Conservation (phyloP, 2,329 filamentous ascomycete genomes). For the Ceratocystis destructans region DNA sequence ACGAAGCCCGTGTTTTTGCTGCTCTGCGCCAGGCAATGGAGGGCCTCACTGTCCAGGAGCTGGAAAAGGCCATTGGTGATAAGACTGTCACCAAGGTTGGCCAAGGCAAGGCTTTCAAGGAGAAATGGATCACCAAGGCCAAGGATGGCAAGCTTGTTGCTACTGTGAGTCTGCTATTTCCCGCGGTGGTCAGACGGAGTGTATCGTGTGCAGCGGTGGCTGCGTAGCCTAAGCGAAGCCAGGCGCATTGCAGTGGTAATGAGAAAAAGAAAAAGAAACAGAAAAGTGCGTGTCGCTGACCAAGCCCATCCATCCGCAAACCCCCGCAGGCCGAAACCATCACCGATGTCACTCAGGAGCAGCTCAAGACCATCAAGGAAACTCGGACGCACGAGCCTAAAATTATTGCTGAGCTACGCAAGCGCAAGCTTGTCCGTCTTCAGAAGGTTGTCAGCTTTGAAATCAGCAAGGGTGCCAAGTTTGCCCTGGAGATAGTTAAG, state of each 20-base stretch:
- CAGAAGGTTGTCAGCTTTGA: constrained; percentile 78
- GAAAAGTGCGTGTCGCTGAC: background rate
- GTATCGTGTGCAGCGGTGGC: background rate
- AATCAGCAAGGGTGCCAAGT: constrained; percentile 74
- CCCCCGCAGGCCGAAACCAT: constrained; percentile 52
- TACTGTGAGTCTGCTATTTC: constrained; percentile 29
- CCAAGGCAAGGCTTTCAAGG: constrained; percentile 86
- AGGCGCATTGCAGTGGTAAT: no score
- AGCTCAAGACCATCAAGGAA: constrained; percentile 59
- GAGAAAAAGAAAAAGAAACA: background rate
- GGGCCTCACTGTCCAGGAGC: constrained; percentile 65
- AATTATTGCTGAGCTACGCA: constrained; percentile 67
- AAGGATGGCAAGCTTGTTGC: constrained; percentile 43
- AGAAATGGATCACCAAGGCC: constrained; percentile 55
- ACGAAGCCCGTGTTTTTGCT: constrained; percentile 71
- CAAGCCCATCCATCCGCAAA: background rate
- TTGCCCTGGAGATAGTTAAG: constrained; percentile 73
- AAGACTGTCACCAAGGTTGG: constrained; percentile 67
- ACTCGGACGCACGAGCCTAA: constrained; percentile 62
- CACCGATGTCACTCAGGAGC: constrained; percentile 62
- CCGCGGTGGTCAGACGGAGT: background rate
- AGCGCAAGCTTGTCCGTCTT: constrained; percentile 75
- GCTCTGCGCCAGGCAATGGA: constrained; percentile 58
- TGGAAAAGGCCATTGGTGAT: constrained; percentile 56
- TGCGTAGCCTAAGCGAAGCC: no score